Conservation (phyloP, 176 grass and related monocot genomes). For the Pontederia crassipes region DNA sequence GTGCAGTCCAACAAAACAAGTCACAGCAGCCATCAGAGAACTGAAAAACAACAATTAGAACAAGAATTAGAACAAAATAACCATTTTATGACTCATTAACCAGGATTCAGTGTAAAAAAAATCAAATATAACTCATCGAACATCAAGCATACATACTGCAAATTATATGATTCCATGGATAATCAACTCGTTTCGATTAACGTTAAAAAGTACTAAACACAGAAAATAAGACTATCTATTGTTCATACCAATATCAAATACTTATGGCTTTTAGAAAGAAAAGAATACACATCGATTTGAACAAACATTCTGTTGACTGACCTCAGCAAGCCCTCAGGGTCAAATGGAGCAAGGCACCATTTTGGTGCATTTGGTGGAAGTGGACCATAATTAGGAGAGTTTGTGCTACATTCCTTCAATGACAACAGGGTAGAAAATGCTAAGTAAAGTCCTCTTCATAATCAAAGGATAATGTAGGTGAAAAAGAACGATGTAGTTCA, state of each 20-base stretch:
- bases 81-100: neutral
- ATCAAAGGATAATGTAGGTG: neutral
- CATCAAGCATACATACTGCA: neutral
- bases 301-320: conserved; percentile 3
- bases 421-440: neutral
- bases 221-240: too few relatives aligned
- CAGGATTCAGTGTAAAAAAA: neutral
- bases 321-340: conserved; percentile 94
- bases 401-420: conserved; percentile 74
- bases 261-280: too few relatives aligned
- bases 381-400: conserved; percentile 90
- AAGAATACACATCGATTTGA: too few relatives aligned
- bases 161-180: too few relatives aligned
- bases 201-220: too few relatives aligned
- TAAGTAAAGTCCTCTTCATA: neutral
- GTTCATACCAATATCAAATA: too few relatives aligned
- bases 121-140: neutral
- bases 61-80: conserved; percentile 12
- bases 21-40: conserved; percentile 70
- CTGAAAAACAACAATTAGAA: conserved; percentile 26
- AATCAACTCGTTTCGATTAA: too few relatives aligned
- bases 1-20: conserved; percentile 79
- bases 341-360: conserved; percentile 89
- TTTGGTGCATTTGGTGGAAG: conserved; percentile 62
- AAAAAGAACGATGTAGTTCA: neutral